Percentiles rank a stretch among this genome's conserved stretches.
Evolutionary conservation across 441 rosid genomes (phyloP).

Genomic region (Metrosideros polymorpha): DNA sequence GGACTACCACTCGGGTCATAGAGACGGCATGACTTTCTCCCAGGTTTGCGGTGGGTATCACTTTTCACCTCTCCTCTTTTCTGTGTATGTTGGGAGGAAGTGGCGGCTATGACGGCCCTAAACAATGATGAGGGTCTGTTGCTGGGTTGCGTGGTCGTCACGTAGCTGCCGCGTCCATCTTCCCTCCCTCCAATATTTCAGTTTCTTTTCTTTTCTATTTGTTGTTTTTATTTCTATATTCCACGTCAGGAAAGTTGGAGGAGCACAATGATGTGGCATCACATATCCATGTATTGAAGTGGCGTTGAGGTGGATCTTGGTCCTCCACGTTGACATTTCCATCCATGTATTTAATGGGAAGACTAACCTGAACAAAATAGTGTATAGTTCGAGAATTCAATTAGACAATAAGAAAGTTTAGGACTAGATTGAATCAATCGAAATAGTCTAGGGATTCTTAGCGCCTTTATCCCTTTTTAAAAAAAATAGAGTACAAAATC

Average conservation of each 20-base stretch:
- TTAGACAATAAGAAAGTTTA: neutral
- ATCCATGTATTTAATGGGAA: neutral
- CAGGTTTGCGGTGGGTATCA: neutral
- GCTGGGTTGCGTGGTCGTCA: neutral
- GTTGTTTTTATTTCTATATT: neutral
- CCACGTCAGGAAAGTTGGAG: neutral
- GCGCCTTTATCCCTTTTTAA: neutral
- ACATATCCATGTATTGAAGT: neutral
- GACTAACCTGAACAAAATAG: neutral
- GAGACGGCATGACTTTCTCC: neutral
- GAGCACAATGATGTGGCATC: neutral
- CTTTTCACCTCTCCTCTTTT: neutral
- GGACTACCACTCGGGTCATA: slow-evolving; percentile 31
- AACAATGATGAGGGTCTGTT: neutral
- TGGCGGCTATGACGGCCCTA: neutral
- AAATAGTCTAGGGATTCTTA: neutral
- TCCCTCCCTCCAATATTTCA: neutral
- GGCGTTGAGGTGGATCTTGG: neutral
- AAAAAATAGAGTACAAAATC: neutral
- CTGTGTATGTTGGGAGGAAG: neutral
- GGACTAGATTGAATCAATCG: neutral
- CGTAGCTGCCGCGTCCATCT: neutral
- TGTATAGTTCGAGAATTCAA: neutral
- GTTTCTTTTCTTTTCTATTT: neutral
- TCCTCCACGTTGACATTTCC: neutral